Evolutionary conservation across 2,329 filamentous ascomycete species (phyloP).

Genomic region (Corinectria fuckeliana): DNA sequence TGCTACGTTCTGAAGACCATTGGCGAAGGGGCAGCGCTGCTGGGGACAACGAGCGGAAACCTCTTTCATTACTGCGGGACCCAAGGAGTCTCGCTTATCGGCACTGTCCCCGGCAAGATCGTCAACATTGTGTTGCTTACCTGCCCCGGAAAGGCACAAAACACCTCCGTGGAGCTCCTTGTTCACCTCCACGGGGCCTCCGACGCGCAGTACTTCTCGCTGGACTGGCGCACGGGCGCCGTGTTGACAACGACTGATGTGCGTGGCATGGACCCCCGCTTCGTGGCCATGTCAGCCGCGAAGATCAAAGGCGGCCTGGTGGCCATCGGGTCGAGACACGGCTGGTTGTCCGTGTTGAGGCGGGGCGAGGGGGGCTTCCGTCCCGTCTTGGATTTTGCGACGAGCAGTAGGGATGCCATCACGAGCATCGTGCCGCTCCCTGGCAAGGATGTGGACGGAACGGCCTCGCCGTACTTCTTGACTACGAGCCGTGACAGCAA

Average conservation of each 20-base stretch:
- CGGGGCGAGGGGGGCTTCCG: slow-evolving; percentile 37
- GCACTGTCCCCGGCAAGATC: slow-evolving; percentile 55
- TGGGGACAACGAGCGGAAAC: slow-evolving; percentile 57
- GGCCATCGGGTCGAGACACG: slow-evolving; percentile 59
- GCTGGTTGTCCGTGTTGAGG: slow-evolving; percentile 50
- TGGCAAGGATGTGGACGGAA: slow-evolving; percentile 16
- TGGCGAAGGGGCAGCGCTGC: slow-evolving; percentile 47
- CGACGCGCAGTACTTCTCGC: slow-evolving; percentile 51
- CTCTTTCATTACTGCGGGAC: slow-evolving; percentile 52
- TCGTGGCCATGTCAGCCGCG: slow-evolving; percentile 56
- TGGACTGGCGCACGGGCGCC: slow-evolving; percentile 42
- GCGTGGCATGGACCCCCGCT: slow-evolving; percentile 53
- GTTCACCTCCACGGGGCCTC: slow-evolving; percentile 55
- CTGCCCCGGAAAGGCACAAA: neutral
- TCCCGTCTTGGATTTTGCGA: slow-evolving; percentile 44
- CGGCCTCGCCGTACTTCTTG: slow-evolving; percentile 58
- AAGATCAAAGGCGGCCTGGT: slow-evolving; percentile 52
- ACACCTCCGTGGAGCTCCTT: slow-evolving; percentile 44
- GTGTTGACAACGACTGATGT: slow-evolving; percentile 42
- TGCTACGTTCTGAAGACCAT: slow-evolving; percentile 56
- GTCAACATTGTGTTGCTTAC: slow-evolving; percentile 56
- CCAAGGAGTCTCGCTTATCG: slow-evolving; percentile 43
- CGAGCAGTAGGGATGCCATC: slow-evolving; percentile 66
- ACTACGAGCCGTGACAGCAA: slow-evolving; percentile 80
- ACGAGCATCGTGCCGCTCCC: slow-evolving; percentile 66